phyloP scores from a whole-genome alignment of 2,329 filamentous ascomycete genomes.

The Hypoxylon sp. region DNA sequence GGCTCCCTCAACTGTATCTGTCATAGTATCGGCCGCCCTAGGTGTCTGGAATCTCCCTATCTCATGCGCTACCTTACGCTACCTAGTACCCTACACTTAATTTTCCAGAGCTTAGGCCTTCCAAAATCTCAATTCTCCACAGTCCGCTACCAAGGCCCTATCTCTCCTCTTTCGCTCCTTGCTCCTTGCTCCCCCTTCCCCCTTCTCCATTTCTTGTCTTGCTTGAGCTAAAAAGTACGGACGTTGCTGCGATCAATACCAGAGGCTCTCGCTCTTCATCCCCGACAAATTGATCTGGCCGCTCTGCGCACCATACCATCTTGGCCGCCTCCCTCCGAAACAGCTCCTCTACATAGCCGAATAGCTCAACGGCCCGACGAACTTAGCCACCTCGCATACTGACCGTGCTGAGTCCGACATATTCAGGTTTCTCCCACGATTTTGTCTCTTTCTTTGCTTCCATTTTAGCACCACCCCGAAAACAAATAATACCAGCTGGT shows the following conservation, averaged over 20 bases:
- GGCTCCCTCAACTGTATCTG: slow-evolving; percentile 40
- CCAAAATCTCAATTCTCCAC: slow-evolving; percentile 45
- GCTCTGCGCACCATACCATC: slow-evolving; percentile 24
- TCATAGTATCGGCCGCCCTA: slow-evolving; percentile 34
- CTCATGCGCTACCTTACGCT: slow-evolving; percentile 42
- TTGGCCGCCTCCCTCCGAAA: slow-evolving; percentile 34
- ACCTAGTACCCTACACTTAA: slow-evolving; percentile 41
- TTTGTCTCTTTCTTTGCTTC: slow-evolving; percentile 28
- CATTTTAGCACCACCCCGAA: slow-evolving; percentile 23
- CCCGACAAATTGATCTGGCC: slow-evolving; percentile 35
- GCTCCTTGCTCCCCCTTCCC: slow-evolving; percentile 41
- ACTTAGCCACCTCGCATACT: slow-evolving; percentile 45
- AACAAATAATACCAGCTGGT: slow-evolving; percentile 43
- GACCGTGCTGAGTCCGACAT: slow-evolving; percentile 39
- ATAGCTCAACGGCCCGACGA: slow-evolving; percentile 44
- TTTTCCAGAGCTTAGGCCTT: slow-evolving; percentile 45
- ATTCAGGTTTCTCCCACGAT: slow-evolving; percentile 15
- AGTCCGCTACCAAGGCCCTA: slow-evolving; percentile 41
- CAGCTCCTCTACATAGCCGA: slow-evolving; percentile 44
- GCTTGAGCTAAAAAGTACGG: slow-evolving; percentile 42
- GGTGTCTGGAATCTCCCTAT: slow-evolving; percentile 45
- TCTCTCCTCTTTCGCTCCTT: slow-evolving; percentile 34
- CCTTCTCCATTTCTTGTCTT: slow-evolving; percentile 47
- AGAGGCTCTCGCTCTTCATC: slow-evolving; percentile 23
- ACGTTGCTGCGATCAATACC: slow-evolving; percentile 44